Evolutionary conservation across 768 basidiomycete species (phyloP).

Genomic region (Tylopilus vinaceipallidus): DNA sequence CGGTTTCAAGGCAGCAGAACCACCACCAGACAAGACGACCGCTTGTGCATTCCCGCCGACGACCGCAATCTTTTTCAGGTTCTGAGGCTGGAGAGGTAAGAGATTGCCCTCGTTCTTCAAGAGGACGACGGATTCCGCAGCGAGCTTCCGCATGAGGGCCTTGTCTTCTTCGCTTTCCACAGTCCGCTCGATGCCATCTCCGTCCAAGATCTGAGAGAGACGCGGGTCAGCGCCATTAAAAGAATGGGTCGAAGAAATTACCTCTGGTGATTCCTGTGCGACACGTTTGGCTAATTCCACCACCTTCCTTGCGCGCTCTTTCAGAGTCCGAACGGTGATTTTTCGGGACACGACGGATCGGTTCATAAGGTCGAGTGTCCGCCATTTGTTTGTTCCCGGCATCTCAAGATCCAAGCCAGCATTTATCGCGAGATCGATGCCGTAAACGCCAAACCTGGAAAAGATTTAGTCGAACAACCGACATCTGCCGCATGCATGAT

Average conservation of each 20-base stretch:
- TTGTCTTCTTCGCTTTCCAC: constrained; percentile 61
- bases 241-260: constrained; percentile 18
- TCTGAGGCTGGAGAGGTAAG: constrained; percentile 35
- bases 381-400: constrained; percentile 77
- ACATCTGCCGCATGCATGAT: background rate
- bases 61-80: constrained; percentile 68
- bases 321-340: constrained; percentile 60
- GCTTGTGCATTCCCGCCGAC: constrained; percentile 67
- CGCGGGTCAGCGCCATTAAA: background rate
- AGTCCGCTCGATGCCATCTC: constrained; percentile 65
- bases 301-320: constrained; percentile 63
- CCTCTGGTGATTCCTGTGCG: constrained; percentile 64
- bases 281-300: constrained; percentile 70
- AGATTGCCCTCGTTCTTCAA: constrained; percentile 63
- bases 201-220: constrained; percentile 57
- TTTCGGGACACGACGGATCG: constrained; percentile 61
- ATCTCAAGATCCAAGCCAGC: constrained; percentile 82
- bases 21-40: constrained; percentile 71
- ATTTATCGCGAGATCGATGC: constrained; percentile 60
- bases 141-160: constrained; percentile 62
- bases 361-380: constrained; percentile 64
- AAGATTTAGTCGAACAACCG: background rate
- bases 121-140: constrained; percentile 68
- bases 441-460: constrained; percentile 68
- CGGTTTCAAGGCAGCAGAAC: constrained; percentile 67